Base-by-base conservation (phyloP, 352 stramenopile genomes). In the Nothophytophthora sp. region DNA sequence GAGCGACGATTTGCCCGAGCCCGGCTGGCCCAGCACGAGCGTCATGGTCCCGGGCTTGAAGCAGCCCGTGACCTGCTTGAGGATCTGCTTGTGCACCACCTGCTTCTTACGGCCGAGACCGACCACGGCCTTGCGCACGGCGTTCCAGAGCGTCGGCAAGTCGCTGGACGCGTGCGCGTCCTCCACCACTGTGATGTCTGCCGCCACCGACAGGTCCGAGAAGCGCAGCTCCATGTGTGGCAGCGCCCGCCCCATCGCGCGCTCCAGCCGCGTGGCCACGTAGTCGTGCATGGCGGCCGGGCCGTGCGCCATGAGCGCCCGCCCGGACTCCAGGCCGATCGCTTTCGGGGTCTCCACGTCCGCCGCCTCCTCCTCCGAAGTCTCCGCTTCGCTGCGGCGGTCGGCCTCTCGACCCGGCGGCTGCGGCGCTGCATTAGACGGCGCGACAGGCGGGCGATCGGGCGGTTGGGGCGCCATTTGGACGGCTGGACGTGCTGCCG, bases 1-100 rank as follows among this genome's bases (percentile, higher is more conserved):
- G 11, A 76, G 52, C 30, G 69, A 50, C 12, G 65, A 76, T 39
- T 79, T 76, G 43, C 65, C 69, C 0, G 69, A 72, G 13, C 49
- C 52, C 4, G 70, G 67, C 50, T 77, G 63, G 2, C 70, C 70
- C 15, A 77, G 55, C 24, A 77, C 63, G 33, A 80, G 64, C 29
- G 70, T 80, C 58, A 73, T 77, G 11, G 52, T 60, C 8, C 66
- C 52, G 1, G 68, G 45, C 5, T 41, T 39, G 50, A 78, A 76
- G 41, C 58, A 52, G 22, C 65, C 68, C 2, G 35, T 70, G 37
- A 78, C 44, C 27, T 70, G 37, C 18, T 68, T 46, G 19, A 78
- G 50, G 43, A 78, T 73, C 22, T 71, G 25, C 19, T 68, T 67
- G 16, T 36, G 45, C 36, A 63, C 36, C 19, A 66, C 60, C 15